Evolutionary conservation across 805 yeast genomes (phyloP).

Genomic region (Monosporozyma solicola): DNA sequence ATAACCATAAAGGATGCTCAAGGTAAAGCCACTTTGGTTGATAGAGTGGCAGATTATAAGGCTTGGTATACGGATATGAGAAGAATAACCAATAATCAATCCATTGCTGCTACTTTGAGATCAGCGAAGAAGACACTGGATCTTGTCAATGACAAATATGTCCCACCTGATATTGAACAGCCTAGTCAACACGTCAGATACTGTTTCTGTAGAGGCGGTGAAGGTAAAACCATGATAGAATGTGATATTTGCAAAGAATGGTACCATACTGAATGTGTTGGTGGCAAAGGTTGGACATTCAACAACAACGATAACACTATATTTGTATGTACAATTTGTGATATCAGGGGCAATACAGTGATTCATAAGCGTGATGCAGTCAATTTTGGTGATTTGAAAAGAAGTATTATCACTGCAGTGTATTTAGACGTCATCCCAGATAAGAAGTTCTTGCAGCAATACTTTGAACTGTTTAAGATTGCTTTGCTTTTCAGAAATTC

Average conservation of each 20-base stretch:
- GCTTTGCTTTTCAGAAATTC: constrained; percentile 11
- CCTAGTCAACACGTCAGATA: constrained; percentile 24
- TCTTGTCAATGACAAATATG: constrained; percentile 15
- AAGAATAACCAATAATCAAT: constrained; percentile 4
- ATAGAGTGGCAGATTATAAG: constrained; percentile 9
- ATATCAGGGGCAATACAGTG: constrained; percentile 15
- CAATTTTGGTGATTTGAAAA: constrained; percentile 13
- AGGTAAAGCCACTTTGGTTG: constrained; percentile 11
- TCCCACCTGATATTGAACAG: constrained; percentile 5
- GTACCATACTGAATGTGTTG: constrained; percentile 57
- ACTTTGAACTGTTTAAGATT: constrained; percentile 10
- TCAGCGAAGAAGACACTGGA: constrained; percentile 8
- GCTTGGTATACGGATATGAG: constrained; percentile 7
- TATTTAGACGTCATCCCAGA: constrained; percentile 17
- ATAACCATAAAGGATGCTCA: constrained; percentile 25
- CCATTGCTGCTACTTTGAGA: background rate
- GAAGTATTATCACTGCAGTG: constrained; percentile 12
- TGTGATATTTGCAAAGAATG: constrained; percentile 66
- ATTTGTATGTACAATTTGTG: constrained; percentile 51
- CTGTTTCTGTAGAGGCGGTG: constrained; percentile 56
- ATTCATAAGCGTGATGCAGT: background rate
- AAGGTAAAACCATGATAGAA: constrained; percentile 56
- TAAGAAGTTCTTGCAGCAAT: constrained; percentile 6
- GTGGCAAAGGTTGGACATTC: constrained; percentile 18
- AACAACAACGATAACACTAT: constrained; percentile 29